Percentiles rank a stretch among this genome's conserved stretches.
These are phyloP conservation scores for Diutina neorugosa DNA, from an alignment of 1,139 yeast genomes.

Conservation along the genomic window DNA sequence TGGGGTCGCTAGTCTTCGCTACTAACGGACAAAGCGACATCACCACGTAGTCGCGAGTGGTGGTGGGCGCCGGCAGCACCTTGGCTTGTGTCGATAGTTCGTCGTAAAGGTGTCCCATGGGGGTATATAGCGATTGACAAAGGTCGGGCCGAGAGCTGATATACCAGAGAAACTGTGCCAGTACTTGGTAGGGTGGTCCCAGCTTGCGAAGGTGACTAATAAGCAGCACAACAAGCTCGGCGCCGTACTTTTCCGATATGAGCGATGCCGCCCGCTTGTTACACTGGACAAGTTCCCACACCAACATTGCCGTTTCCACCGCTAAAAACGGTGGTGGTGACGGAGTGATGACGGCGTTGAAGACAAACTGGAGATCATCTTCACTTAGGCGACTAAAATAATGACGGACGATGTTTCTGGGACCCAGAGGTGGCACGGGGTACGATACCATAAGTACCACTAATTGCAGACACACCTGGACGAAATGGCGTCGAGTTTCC, in stretches of 20 bases:
- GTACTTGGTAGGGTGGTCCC: slow-evolving; percentile 16
- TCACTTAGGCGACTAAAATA: slow-evolving; percentile 43
- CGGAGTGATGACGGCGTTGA: slow-evolving; percentile 28
- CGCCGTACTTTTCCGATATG: not conserved
- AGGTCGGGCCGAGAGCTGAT: slow-evolving; percentile 42
- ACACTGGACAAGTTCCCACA: slow-evolving; percentile 73
- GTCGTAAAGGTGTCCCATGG: slow-evolving; percentile 27
- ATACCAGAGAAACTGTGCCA: slow-evolving; percentile 48
- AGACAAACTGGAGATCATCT: slow-evolving; percentile 41
- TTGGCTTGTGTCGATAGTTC: slow-evolving; percentile 37
- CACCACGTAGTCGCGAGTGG: slow-evolving; percentile 52
- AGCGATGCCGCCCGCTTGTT: slow-evolving; percentile 26
- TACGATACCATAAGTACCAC: slow-evolving; percentile 52
- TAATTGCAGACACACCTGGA: slow-evolving; percentile 49
- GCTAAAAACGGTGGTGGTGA: slow-evolving; percentile 43
- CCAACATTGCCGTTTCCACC: slow-evolving; percentile 42
- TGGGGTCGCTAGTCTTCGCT: slow-evolving; percentile 14
- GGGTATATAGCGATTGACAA: slow-evolving; percentile 14
- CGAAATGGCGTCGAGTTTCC: slow-evolving; percentile 40
- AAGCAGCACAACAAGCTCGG: not conserved
- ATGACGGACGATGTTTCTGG: slow-evolving; percentile 36
- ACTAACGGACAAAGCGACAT: slow-evolving; percentile 25
- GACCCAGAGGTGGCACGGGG: slow-evolving; percentile 43
- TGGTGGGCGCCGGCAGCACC: slow-evolving; percentile 26
- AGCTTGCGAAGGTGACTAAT: not conserved